These are phyloP conservation scores for Blastobotrys mokoenaii DNA, from an alignment of 805 yeast genomes.

Conservation along the genomic window DNA sequence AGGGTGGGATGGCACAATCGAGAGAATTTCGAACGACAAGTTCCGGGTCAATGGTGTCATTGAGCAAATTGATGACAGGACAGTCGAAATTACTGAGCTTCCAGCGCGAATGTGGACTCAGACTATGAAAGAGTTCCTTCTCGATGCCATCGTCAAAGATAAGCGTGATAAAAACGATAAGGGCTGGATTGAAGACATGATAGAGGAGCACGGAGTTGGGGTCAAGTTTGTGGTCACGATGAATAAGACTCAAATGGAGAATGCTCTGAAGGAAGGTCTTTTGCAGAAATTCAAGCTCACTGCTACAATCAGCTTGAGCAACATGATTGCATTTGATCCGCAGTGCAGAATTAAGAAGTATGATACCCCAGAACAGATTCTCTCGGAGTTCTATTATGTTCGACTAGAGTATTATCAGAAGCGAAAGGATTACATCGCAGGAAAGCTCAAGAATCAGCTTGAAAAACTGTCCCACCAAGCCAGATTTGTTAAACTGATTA, in stretches of 20 bases:
- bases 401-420: constrained; percentile 85
- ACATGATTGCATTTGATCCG: constrained; percentile 95
- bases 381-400: constrained; percentile 76
- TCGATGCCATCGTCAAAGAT: constrained; percentile 49
- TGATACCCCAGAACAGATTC: constrained; percentile 64
- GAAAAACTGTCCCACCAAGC: constrained; percentile 77
- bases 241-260: constrained; percentile 73
- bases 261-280: constrained; percentile 65
- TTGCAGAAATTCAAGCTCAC: constrained; percentile 76
- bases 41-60: constrained; percentile 73
- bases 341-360: constrained; percentile 80
- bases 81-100: constrained; percentile 82
- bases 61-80: constrained; percentile 69
- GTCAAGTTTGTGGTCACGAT: constrained; percentile 73
- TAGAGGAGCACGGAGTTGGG: constrained; percentile 82
- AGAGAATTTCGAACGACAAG: constrained; percentile 49
- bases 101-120: constrained; percentile 93
- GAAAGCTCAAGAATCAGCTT: constrained; percentile 62
- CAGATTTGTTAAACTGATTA: constrained; percentile 81
- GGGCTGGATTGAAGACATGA: constrained; percentile 86
- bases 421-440: constrained; percentile 74
- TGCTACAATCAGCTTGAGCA: constrained; percentile 58
- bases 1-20: constrained; percentile 88
- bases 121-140: constrained; percentile 75
- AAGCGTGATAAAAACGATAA: constrained; percentile 58